Percentiles rank a stretch among this genome's conserved stretches.
Evolutionary conservation across 768 basidiomycete genomes (phyloP).

Genomic region (Russula emetica): DNA sequence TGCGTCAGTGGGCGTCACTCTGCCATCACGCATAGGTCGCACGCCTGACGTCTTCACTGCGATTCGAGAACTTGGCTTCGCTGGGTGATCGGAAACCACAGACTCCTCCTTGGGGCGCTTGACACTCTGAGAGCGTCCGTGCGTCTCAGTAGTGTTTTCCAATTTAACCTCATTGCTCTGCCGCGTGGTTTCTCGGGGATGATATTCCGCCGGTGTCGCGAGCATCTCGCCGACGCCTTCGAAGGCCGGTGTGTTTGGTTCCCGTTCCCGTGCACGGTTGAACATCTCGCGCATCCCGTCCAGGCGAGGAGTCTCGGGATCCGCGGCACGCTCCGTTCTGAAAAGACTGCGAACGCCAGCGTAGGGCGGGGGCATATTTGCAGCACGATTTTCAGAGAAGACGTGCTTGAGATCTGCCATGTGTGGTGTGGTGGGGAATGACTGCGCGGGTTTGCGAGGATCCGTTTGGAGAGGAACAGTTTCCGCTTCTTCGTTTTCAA

Average conservation of each 20-base stretch:
- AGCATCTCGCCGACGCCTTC: slow-evolving; percentile 36
- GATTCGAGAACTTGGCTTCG: neutral
- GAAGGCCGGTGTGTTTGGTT: slow-evolving; percentile 30
- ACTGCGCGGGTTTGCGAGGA: slow-evolving; percentile 6
- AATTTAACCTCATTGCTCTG: slow-evolving; percentile 12
- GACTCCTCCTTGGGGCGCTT: slow-evolving; percentile 18
- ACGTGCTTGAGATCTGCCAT: slow-evolving; percentile 35
- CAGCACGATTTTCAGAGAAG: slow-evolving; percentile 29
- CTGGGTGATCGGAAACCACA: neutral
- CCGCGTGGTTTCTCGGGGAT: slow-evolving; percentile 12
- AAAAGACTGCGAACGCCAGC: slow-evolving; percentile 37
- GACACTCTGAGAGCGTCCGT: neutral
- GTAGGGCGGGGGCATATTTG: slow-evolving; percentile 30
- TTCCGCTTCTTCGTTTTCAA: slow-evolving; percentile 25
- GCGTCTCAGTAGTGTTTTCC: slow-evolving; percentile 19
- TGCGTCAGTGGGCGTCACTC: slow-evolving; percentile 13
- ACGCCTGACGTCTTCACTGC: neutral
- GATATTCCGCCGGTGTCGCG: slow-evolving; percentile 32
- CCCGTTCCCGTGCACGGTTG: slow-evolving; percentile 25
- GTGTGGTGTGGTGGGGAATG: slow-evolving; percentile 32
- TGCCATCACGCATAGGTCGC: neutral
- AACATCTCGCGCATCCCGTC: slow-evolving; percentile 37
- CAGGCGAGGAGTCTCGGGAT: slow-evolving; percentile 35
- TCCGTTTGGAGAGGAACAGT: slow-evolving; percentile 7
- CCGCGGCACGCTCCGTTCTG: slow-evolving; percentile 20